phyloP scores from a whole-genome alignment of 2,329 filamentous ascomycete species.

The Colletotrichum acutatum region DNA sequence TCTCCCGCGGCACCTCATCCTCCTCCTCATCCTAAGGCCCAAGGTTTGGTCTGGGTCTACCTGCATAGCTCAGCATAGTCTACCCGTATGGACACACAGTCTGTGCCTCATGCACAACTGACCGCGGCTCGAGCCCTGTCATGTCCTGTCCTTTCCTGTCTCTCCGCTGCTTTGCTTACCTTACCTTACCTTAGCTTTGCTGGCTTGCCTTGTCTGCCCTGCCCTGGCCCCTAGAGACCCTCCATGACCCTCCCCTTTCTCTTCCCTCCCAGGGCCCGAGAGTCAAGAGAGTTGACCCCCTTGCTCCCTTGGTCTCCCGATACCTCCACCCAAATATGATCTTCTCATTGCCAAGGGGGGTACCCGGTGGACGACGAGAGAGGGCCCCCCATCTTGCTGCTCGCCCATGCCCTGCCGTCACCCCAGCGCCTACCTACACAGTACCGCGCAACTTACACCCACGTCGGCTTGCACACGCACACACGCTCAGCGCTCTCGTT shows the following conservation, averaged over 20 bases:
- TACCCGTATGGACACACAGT: neutral
- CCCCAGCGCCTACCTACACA: conserved; percentile 27
- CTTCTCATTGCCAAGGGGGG: conserved; percentile 32
- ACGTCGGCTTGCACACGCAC: conserved; percentile 21
- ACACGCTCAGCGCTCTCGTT: conserved; percentile 3
- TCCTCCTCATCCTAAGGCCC: neutral
- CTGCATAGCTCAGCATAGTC: neutral
- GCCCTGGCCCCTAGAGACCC: conserved; percentile 18
- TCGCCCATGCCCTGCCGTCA: conserved; percentile 34
- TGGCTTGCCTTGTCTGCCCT: conserved; percentile 19
- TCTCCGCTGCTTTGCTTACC: conserved; percentile 26
- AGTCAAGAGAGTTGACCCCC: conserved; percentile 23
- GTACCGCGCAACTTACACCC: conserved; percentile 32
- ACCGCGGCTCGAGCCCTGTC: conserved; percentile 7
- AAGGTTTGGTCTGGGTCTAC: neutral
- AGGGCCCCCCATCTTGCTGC: conserved; percentile 1
- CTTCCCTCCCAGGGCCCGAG: conserved; percentile 25
- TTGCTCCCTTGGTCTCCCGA: conserved; percentile 37
- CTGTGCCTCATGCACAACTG: neutral
- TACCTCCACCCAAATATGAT: conserved; percentile 37
- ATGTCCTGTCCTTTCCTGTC: neutral
- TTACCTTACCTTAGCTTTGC: conserved; percentile 20
- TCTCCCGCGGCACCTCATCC: neutral
- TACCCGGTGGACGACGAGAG: conserved; percentile 22
- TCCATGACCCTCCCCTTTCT: conserved; percentile 26